Base-by-base conservation (phyloP, 352 stramenopile genomes). In the Phytophthora foliorum region DNA sequence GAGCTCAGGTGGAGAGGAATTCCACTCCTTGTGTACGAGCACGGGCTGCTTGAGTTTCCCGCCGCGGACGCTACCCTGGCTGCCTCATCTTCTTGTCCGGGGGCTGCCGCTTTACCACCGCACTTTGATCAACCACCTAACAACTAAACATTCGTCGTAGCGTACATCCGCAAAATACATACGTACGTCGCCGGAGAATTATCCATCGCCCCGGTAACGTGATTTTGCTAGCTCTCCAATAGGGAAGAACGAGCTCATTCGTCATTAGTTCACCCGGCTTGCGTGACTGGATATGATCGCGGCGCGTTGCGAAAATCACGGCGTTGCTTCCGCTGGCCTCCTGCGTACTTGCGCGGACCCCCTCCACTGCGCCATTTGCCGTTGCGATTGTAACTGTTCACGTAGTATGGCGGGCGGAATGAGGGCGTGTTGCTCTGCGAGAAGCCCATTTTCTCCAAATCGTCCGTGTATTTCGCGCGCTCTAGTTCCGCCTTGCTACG, bases 381-480 rank as follows among this genome's bases (percentile, higher is more conserved):
- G 24, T 74, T 79, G 36, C 77, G 75, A 21, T 70, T 77, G 57
- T 83, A 88, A 29, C 73, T 80, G 38, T 75, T 80, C 22, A 73
- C 67, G 53, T 81, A 84, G 52, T 81, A 84, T 34, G 76, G 57
- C 13, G 80, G 77, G 3, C 73, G 80, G 51, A 86, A 86, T 4
- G 70, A 81, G 31, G 75, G 72, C 29, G 78, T 75, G 27, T 82
- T 80, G 62, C 64, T 81, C 57, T 86, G 64, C 50, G 81, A 74
- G 24, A 80, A 89, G 13, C 80, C 80, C 57, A 86, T 82, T 19
- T 67, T 75, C 48, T 92, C 83, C 49, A 93, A 76, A 54, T 90
- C 82, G 65, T 80, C 60, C 11, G 81, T 82, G 69, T 90, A 91
- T 53, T 89, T 78, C 1, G 69, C 67, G 21, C 86, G 86, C 45